phyloP scores from a whole-genome alignment of 331 rosid species.

The Acacia concinna region DNA sequence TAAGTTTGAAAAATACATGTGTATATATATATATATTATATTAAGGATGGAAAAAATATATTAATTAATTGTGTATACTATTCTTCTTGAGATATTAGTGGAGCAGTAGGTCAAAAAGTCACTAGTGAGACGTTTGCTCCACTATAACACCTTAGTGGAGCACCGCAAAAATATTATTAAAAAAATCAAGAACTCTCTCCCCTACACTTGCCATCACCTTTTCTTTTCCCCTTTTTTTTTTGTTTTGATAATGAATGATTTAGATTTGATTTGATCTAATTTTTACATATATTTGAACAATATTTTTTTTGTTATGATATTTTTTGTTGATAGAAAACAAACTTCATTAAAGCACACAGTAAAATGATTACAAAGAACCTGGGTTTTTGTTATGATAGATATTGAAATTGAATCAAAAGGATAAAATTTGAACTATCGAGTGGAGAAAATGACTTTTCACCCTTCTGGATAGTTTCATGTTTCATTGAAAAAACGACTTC shows the following conservation, averaged over 20 bases:
- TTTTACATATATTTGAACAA: too few relatives aligned
- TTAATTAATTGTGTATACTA: neutral
- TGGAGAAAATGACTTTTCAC: neutral
- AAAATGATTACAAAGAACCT: too few relatives aligned
- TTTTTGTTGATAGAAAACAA: too few relatives aligned
- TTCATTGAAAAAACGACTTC: neutral
- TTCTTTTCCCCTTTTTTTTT: neutral
- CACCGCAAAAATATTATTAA: conserved; percentile 4
- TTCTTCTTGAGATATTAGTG: neutral
- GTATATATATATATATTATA: too few relatives aligned
- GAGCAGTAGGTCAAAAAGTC: conserved; percentile 9
- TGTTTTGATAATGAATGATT: neutral
- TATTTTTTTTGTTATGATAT: too few relatives aligned
- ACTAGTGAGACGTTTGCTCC: neutral
- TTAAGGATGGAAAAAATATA: neutral
- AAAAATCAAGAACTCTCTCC: neutral
- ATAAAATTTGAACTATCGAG: neutral
- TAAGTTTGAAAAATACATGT: too few relatives aligned
- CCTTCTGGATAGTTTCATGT: too few relatives aligned
- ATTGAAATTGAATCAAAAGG: too few relatives aligned
- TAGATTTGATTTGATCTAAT: neutral
- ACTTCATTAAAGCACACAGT: too few relatives aligned
- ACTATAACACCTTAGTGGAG: neutral
- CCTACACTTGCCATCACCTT: neutral
- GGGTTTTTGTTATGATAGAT: too few relatives aligned